Conservation (phyloP, 2,329 filamentous ascomycete genomes). For the Fusarium brevicatenulatum region DNA sequence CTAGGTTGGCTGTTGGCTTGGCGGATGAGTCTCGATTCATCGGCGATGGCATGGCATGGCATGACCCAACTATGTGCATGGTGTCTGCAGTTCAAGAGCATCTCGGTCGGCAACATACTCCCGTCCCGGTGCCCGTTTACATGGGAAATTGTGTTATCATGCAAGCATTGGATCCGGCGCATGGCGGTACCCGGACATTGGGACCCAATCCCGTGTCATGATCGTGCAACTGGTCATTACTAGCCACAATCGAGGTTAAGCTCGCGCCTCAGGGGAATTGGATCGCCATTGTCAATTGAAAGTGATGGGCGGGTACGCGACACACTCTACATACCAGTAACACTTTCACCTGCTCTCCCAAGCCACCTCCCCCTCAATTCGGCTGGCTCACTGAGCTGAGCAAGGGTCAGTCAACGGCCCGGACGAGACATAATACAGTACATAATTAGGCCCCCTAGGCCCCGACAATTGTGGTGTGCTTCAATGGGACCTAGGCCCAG, state of each 20-base stretch:
- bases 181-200: slow-evolving; percentile 5
- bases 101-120: slow-evolving; percentile 20
- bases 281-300: background rate
- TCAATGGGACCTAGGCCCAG: background rate
- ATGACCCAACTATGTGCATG: slow-evolving; percentile 5
- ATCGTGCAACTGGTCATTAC: slow-evolving; percentile 28
- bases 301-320: slow-evolving; percentile 27
- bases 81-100: slow-evolving; percentile 2
- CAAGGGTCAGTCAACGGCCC: slow-evolving; percentile 41
- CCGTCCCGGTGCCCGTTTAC: slow-evolving; percentile 9
- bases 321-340: background rate
- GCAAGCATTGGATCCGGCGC: slow-evolving; percentile 1
- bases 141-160: slow-evolving; percentile 19
- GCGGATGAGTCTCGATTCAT: slow-evolving; percentile 30
- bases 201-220: slow-evolving; percentile 9
- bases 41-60: slow-evolving; percentile 25
- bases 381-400: slow-evolving; percentile 34
- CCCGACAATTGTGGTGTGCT: slow-evolving; percentile 29
- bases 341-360: background rate
- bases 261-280: slow-evolving; percentile 36
- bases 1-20: slow-evolving; percentile 19
- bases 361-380: slow-evolving; percentile 18
- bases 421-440: slow-evolving; percentile 21
- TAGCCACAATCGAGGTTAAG: slow-evolving; percentile 40
- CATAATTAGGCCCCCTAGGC: background rate